Evolutionary conservation across 2,329 filamentous ascomycete species (phyloP), one percentile per base, ranked within the genome.

Genomic region (Raffaelea arxii): DNA sequence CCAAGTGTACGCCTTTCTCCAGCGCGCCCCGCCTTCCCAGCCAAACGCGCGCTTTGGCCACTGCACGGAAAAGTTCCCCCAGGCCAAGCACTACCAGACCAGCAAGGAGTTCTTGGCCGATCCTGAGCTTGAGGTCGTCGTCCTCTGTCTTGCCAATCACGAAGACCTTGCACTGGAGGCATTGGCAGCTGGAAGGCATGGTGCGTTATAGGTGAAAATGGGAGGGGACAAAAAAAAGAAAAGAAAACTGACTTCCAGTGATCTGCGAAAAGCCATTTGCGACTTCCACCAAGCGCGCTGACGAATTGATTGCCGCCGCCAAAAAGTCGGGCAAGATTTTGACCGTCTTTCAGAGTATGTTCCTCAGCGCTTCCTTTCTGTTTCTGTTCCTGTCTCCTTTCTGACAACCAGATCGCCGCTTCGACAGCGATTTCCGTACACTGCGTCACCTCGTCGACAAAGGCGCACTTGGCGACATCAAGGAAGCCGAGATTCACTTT

Each of bases 181-280:
- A 0, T 62, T 84, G 37, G 66, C 75, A 53, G 65, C 69, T 2
- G 76, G 77, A 46, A 84, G 84, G 62, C 75, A 84, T 57, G 67
- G 65, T 67, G 55, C 12, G 54, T 10, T 5, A n/a, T n/a, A n/a
- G n/a, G n/a, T n/a, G n/a, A n/a, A n/a, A n/a, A n/a, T n/a, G n/a
- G n/a, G n/a, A n/a, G n/a, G 40, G 43, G 4, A 37, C 14, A 18
- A 49, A 43, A 10, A 32, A 32, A 32, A 32, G 27, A 32, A 32
- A 32, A 32, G 27, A 32, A 32, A 32, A 32, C 27, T 30, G 27
- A 36, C 32, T 18, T 40, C 23, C 36, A 68, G 78, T 82, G 12
- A 66, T 84, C 12, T 77, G 78, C 49, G 80, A 84, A 59, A 84
- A 84, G 60, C 80, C 80, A 0, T 83, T 84, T 57, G 77, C 77